Percentiles rank a stretch among this genome's conserved stretches.
Conservation (phyloP, 225 moss, liverwort and hornwort species). For the Sphagnum contortum region DNA sequence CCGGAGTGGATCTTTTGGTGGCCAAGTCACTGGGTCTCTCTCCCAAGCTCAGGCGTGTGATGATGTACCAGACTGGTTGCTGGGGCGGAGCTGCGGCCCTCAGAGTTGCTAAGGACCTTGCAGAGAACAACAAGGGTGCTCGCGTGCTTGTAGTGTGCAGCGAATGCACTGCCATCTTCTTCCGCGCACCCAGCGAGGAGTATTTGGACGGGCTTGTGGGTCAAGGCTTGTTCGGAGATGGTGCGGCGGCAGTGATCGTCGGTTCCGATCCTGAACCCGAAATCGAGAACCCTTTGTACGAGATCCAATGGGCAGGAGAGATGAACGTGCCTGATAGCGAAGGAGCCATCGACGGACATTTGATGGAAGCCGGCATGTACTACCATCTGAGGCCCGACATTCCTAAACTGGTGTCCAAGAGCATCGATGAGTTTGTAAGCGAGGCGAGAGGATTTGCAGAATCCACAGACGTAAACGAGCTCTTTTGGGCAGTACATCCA, state of each 20-base stretch:
- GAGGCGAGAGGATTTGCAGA: slow-evolving; percentile 10
- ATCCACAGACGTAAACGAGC: slow-evolving; percentile 6
- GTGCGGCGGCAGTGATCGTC: slow-evolving; percentile 14
- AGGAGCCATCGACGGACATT: slow-evolving; percentile 20
- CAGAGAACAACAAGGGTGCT: slow-evolving; percentile 19
- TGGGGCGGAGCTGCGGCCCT: slow-evolving; percentile 13
- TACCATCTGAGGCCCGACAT: slow-evolving; percentile 23
- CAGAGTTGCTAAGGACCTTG: slow-evolving; percentile 15
- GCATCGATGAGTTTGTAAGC: slow-evolving; percentile 12
- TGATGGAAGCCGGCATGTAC: slow-evolving; percentile 18
- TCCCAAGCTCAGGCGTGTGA: slow-evolving; percentile 13
- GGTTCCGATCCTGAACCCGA: slow-evolving; percentile 12
- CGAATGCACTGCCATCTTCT: slow-evolving; percentile 4
- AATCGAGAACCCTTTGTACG: slow-evolving; percentile 13
- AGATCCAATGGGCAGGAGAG: slow-evolving; percentile 18
- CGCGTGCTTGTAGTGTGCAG: slow-evolving; percentile 13
- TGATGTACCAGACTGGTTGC: slow-evolving; percentile 22
- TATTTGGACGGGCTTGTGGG: slow-evolving; percentile 15
- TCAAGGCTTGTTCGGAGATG: slow-evolving; percentile 13
- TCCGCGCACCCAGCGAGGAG: slow-evolving; percentile 12
- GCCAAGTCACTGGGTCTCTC: slow-evolving; percentile 15
- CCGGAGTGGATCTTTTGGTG: slow-evolving; percentile 13
- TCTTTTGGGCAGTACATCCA: slow-evolving; percentile 22
- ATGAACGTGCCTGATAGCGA: slow-evolving; percentile 17
- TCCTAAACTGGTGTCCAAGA: slow-evolving; percentile 19